phyloP scores from a whole-genome alignment of 257 asterid species.

The Gynochthodes officinalis region DNA sequence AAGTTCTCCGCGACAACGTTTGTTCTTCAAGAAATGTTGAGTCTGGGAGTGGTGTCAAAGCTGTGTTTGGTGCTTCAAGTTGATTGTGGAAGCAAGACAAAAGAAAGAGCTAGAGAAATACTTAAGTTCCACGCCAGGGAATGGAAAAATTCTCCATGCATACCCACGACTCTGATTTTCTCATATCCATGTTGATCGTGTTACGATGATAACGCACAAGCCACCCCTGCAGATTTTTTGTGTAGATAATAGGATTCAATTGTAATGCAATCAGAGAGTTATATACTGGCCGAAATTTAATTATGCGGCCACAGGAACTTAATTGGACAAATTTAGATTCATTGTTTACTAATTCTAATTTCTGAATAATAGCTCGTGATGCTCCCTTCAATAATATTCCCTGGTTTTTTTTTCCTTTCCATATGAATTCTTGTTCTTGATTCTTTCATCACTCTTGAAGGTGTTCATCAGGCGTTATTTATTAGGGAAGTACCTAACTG shows the following conservation, averaged over 20 bases:
- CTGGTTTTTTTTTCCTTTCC: not conserved
- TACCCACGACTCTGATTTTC: constrained; percentile 38
- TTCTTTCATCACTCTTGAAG: not conserved
- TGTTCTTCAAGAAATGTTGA: constrained; percentile 65
- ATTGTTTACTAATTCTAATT: not conserved
- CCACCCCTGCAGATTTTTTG: not conserved
- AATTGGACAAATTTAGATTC: constrained; percentile 1
- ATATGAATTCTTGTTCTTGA: not conserved
- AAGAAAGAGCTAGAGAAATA: constrained; percentile 66
- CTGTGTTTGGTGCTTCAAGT: constrained; percentile 61
- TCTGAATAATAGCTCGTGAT: not conserved
- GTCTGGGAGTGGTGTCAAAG: constrained; percentile 66
- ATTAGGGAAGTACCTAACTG: not conserved
- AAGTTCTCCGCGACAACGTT: constrained; percentile 46
- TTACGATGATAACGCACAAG: no score
- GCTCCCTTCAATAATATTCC: not conserved
- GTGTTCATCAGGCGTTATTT: not conserved
- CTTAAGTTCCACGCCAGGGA: constrained; percentile 54
- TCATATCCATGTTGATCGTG: constrained; percentile 41
- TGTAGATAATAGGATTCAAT: constrained; percentile 3
- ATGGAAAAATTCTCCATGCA: constrained; percentile 66
- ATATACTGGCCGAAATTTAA: not conserved
- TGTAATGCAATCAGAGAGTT: not conserved
- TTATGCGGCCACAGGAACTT: not conserved
- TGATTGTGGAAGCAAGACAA: constrained; percentile 56